A percentile compares a stretch with the other conserved stretches of the same genome.
Evolutionary conservation across 2,329 filamentous ascomycete genomes (phyloP).

Genomic region (Emericellopsis cladophorae): DNA sequence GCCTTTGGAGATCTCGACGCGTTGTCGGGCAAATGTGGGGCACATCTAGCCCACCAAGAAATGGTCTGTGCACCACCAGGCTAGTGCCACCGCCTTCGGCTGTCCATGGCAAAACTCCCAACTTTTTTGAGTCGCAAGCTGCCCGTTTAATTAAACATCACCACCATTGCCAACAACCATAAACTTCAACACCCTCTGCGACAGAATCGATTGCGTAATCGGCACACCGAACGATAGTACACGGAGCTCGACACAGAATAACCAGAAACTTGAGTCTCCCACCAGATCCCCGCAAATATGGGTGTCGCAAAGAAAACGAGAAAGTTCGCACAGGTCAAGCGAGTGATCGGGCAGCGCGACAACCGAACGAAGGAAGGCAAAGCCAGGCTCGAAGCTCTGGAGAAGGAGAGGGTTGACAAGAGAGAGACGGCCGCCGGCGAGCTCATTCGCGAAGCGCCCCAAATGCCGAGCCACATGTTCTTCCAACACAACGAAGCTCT

Average conservation of each 20-base stretch:
- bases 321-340: slow-evolving; percentile 81
- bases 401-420: slow-evolving; percentile 44
- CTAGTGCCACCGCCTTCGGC: neutral
- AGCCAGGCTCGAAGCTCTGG: slow-evolving; percentile 45
- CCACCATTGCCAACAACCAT: neutral
- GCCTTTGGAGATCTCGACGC: neutral
- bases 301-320: slow-evolving; percentile 80
- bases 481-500: slow-evolving; percentile 82
- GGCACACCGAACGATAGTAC: too few relatives aligned
- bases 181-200: too few relatives aligned
- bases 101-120: neutral
- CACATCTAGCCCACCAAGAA: neutral
- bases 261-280: neutral
- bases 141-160: neutral
- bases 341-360: slow-evolving; percentile 72
- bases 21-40: neutral
- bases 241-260: neutral
- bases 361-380: slow-evolving; percentile 72
- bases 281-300: slow-evolving; percentile 36
- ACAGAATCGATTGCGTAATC: too few relatives aligned
- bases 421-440: slow-evolving; percentile 39
- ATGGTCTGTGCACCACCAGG: neutral
- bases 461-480: slow-evolving; percentile 75
- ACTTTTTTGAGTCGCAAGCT: neutral
- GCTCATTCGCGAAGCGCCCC: slow-evolving; percentile 65